A percentile compares a stretch with the other conserved stretches of the same genome.
phyloP scores from a whole-genome alignment of 73 alveolate genomes.

The Durusdinium trenchii region DNA sequence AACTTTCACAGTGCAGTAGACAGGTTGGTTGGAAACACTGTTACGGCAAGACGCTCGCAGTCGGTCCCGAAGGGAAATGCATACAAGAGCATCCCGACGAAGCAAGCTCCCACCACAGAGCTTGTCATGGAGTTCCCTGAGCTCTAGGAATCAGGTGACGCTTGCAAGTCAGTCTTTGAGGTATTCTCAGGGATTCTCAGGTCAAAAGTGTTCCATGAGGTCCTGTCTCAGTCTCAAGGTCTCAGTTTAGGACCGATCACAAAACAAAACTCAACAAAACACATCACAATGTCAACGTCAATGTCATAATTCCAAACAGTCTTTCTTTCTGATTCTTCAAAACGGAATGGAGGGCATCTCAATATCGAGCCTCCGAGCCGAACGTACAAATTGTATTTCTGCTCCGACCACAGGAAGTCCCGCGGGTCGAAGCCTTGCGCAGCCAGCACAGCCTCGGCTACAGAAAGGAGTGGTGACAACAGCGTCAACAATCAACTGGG shows the following conservation, averaged over 20 bases:
- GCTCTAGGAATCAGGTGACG: too few relatives aligned
- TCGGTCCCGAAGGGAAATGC: not conserved
- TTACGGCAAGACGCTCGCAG: not conserved
- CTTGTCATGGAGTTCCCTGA: not conserved
- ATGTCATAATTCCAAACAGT: not conserved
- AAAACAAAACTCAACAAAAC: not conserved
- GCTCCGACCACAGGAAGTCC: not conserved
- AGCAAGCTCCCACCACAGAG: not conserved
- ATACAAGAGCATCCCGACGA: not conserved
- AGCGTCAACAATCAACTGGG: not conserved
- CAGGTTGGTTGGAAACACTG: too few relatives aligned
- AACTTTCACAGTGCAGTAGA: too few relatives aligned
- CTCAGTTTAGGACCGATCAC: not conserved
- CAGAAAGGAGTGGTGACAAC: not conserved
- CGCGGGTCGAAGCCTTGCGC: not conserved
- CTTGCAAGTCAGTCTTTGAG: not conserved
- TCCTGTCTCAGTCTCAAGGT: not conserved
- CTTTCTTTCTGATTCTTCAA: not conserved
- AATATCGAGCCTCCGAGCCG: not conserved
- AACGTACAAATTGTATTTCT: too few relatives aligned
- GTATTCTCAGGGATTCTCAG: not conserved
- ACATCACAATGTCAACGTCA: not conserved
- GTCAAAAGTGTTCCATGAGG: not conserved
- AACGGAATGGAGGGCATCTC: not conserved
- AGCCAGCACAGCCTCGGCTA: not conserved